phyloP scores from a whole-genome alignment of 2,329 filamentous ascomycete genomes.

The Chaetomium olivaceum region DNA sequence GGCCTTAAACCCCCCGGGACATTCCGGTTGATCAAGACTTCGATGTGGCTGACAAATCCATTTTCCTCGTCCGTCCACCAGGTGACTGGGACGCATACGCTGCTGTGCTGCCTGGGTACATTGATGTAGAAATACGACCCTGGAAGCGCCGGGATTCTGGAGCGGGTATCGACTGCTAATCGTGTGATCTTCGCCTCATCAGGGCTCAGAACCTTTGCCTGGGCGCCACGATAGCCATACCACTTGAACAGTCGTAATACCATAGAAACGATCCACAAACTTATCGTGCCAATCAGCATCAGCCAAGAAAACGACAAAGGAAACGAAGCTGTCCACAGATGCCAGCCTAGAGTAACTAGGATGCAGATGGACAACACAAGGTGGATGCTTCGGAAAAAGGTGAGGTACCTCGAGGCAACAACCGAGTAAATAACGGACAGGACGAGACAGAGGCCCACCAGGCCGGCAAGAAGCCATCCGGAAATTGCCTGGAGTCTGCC shows the following conservation, averaged over 20 bases:
- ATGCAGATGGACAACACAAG: not conserved
- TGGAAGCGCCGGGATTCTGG: not conserved
- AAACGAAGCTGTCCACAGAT: slow-evolving; percentile 1
- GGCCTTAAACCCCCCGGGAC: not conserved
- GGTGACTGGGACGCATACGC: not conserved
- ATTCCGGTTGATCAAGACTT: not conserved
- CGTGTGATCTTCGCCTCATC: slow-evolving; percentile 3
- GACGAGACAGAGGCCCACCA: not conserved
- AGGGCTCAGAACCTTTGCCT: not conserved
- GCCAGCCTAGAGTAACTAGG: not conserved
- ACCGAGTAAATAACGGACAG: no score
- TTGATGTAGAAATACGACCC: slow-evolving; percentile 7
- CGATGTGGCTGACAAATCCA: slow-evolving; percentile 1
- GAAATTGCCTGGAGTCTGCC: not conserved
- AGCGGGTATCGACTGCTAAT: not conserved
- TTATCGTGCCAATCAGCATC: slow-evolving; percentile 3
- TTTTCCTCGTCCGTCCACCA: slow-evolving; percentile 9
- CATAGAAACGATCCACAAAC: not conserved
- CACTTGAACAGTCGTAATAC: not conserved
- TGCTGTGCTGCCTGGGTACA: slow-evolving; percentile 1
- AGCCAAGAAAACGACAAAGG: slow-evolving; percentile 3
- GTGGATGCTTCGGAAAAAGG: not conserved
- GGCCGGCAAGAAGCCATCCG: not conserved
- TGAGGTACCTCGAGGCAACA: no score
- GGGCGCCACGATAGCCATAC: slow-evolving; percentile 1